Evolutionary conservation across 2,329 filamentous ascomycete genomes (phyloP).

Genomic region (Claviceps sp.): DNA sequence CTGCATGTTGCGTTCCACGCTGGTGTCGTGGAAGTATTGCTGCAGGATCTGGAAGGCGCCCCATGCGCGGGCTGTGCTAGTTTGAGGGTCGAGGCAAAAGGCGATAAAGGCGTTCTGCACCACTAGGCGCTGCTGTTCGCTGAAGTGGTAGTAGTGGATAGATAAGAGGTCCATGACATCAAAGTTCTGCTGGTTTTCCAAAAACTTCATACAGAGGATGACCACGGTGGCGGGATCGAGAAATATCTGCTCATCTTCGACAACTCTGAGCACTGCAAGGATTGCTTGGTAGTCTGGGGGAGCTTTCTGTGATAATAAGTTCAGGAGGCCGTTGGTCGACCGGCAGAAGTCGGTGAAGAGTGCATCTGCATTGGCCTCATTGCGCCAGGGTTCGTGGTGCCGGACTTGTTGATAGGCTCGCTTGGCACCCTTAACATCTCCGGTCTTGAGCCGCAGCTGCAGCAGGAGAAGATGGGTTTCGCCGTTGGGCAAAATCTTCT

Average conservation of each 20-base stretch:
- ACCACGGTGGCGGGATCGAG: slow-evolving; percentile 65
- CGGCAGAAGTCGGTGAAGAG: slow-evolving; percentile 38
- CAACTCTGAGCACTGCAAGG: slow-evolving; percentile 55
- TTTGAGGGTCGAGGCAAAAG: slow-evolving; percentile 51
- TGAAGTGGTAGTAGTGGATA: slow-evolving; percentile 56
- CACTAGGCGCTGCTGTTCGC: slow-evolving; percentile 51
- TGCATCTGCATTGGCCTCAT: slow-evolving; percentile 34
- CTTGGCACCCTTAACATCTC: slow-evolving; percentile 58
- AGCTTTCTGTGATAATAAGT: slow-evolving; percentile 47
- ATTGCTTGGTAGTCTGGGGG: slow-evolving; percentile 57
- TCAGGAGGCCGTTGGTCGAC: slow-evolving; percentile 58
- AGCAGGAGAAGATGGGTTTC: slow-evolving; percentile 63
- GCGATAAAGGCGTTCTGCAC: slow-evolving; percentile 53
- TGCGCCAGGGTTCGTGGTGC: slow-evolving; percentile 22
- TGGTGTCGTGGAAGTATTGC: slow-evolving; percentile 52
- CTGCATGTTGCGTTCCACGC: slow-evolving; percentile 48
- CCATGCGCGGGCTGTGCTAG: slow-evolving; percentile 51
- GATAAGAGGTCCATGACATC: slow-evolving; percentile 76
- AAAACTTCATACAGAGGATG: slow-evolving; percentile 57
- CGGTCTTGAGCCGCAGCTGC: slow-evolving; percentile 57
- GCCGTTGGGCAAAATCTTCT: slow-evolving; percentile 52
- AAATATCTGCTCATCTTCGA: slow-evolving; percentile 55
- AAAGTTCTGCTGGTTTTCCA: slow-evolving; percentile 61
- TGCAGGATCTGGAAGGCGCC: slow-evolving; percentile 51
- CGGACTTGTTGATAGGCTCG: slow-evolving; percentile 42